These are phyloP conservation scores for Rubroboletus pulcherrimus DNA, from an alignment of 768 basidiomycete species.

Conservation along the genomic window DNA sequence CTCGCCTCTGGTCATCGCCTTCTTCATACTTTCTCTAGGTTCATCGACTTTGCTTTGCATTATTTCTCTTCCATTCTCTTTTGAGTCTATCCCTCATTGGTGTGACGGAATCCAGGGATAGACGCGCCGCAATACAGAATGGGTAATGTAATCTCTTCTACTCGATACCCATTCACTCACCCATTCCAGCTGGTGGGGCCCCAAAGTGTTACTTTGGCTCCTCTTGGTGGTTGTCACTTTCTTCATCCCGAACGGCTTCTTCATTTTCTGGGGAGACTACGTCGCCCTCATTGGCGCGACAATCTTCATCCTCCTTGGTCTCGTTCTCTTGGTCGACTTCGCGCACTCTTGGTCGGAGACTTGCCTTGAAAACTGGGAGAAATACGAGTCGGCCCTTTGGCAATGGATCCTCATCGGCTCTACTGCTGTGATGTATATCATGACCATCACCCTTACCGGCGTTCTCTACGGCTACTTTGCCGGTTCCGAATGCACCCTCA, in stretches of 20 bases:
- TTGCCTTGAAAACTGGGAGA: conserved; percentile 95
- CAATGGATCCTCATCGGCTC: conserved; percentile 94
- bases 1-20: not conserved
- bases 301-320: conserved; percentile 93
- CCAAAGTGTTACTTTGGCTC: conserved; percentile 89
- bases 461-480: conserved; percentile 92
- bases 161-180: conserved; percentile 13
- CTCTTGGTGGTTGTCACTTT: conserved; percentile 78
- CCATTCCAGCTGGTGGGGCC: conserved; percentile 89
- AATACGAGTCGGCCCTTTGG: conserved; percentile 83
- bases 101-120: conserved; percentile 85
- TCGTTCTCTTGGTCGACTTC: conserved; percentile 96
- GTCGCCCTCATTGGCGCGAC: conserved; percentile 88
- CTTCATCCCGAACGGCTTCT: conserved; percentile 95
- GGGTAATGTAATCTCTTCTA: conserved; percentile 51
- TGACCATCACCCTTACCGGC: conserved; percentile 80
- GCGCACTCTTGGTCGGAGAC: conserved; percentile 98
- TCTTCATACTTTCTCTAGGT: conserved; percentile 44
- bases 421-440: conserved; percentile 83
- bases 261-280: conserved; percentile 98
- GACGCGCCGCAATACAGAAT: conserved; percentile 94
- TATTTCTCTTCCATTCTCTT: conserved; percentile 83
- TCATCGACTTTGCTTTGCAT: conserved; percentile 94
- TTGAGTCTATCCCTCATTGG: conserved; percentile 78
- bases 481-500: conserved; percentile 79